These are phyloP conservation scores for Nicotiana noctiflora DNA, from an alignment of 257 asterid species.

Conservation along the genomic window DNA sequence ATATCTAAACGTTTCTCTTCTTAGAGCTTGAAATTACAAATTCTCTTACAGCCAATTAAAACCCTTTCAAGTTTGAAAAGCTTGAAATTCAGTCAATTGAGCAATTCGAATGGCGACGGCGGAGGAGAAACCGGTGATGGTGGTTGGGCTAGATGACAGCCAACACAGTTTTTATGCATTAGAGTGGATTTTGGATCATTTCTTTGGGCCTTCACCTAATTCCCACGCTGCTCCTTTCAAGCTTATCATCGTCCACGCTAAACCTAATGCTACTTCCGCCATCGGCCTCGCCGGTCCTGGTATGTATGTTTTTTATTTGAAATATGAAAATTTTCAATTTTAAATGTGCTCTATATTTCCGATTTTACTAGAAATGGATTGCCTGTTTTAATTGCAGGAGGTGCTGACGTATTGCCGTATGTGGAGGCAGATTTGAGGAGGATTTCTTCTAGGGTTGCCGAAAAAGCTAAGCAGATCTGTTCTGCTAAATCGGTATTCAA, in stretches of 20 bases:
- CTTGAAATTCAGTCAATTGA: no score
- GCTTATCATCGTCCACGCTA: constrained; percentile 61
- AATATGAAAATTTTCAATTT: no score
- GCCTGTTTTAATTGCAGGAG: constrained; percentile 26
- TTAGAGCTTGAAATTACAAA: no score
- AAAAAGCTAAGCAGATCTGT: constrained; percentile 59
- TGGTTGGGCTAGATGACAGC: constrained; percentile 78
- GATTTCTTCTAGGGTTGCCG: constrained; percentile 54
- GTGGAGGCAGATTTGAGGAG: constrained; percentile 67
- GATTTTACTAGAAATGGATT: no score
- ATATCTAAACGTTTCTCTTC: no score
- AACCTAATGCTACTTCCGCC: constrained; percentile 45
- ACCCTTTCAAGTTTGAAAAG: no score
- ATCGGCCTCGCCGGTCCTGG: constrained; percentile 76
- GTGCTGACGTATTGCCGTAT: constrained; percentile 56
- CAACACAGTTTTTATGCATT: constrained; percentile 71
- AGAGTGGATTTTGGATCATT: constrained; percentile 73
- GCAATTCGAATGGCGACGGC: neutral
- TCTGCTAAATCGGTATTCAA: constrained; percentile 47
- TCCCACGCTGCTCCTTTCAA: constrained; percentile 38
- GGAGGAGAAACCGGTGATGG: constrained; percentile 66
- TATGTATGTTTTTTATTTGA: neutral
- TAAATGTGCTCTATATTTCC: no score
- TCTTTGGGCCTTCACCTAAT: constrained; percentile 36
- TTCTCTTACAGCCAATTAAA: no score